phyloP scores from a whole-genome alignment of 2,329 filamentous ascomycete species.

The Penicillium sp. region DNA sequence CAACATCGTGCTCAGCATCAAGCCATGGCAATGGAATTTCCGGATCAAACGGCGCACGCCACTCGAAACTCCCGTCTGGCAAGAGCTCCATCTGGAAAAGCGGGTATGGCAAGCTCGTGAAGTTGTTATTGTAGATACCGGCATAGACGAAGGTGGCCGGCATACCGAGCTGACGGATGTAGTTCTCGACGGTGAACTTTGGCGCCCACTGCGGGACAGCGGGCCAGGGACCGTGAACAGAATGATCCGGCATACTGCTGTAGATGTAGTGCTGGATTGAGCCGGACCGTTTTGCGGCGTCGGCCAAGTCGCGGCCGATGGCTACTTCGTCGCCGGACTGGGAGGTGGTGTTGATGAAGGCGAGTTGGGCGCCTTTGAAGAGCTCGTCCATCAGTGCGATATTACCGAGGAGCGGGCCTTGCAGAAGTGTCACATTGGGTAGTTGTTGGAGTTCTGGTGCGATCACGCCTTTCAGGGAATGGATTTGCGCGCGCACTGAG shows the following conservation, averaged over 20 bases:
- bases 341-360: constrained; percentile 97
- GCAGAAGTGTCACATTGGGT: constrained; percentile 72
- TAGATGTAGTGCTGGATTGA: constrained; percentile 87
- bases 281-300: constrained; percentile 79
- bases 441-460: constrained; percentile 80
- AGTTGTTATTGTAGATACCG: constrained; percentile 99
- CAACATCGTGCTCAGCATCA: constrained; percentile 93
- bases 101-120: constrained; percentile 87
- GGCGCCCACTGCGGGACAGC: constrained; percentile 85
- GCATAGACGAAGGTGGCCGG: constrained; percentile 93
- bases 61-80: constrained; percentile 79
- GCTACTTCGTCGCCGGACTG: constrained; percentile 85
- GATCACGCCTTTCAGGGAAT: constrained; percentile 81
- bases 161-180: constrained; percentile 76
- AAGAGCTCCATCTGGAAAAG: constrained; percentile 93
- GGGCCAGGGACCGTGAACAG: constrained; percentile 76
- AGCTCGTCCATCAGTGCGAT: constrained; percentile 70
- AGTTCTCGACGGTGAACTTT: constrained; percentile 91
- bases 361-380: constrained; percentile 79
- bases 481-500: constrained; percentile 85
- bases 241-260: constrained; percentile 95
- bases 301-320: constrained; percentile 83
- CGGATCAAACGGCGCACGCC: constrained; percentile 91
- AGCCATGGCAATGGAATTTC: constrained; percentile 89
- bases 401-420: constrained; percentile 68